Base-by-base conservation (phyloP, 2,329 filamentous ascomycete species). In the Trichothecium roseum region DNA sequence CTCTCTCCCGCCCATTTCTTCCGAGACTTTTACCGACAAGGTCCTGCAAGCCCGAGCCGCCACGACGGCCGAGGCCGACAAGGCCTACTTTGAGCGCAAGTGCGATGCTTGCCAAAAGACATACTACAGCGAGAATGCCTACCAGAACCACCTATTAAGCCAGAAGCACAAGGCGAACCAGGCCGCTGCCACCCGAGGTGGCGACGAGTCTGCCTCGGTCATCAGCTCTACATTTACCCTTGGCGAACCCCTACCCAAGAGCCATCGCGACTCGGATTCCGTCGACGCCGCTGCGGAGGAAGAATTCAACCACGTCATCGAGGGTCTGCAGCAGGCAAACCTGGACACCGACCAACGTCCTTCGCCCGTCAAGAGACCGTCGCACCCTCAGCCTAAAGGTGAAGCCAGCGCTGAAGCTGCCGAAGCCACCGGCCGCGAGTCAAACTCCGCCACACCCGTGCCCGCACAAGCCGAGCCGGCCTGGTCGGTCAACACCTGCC, bases 121-220 rank as follows among this genome's bases (percentile, higher is more conserved):
- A 12, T 98, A 94, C 60, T 96, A 81, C 66, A 96, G 88, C 62
- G 85, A 95, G 54, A 95, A 95, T 62, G 89, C 91, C 24, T 96
- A 83, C 60, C 78, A 81, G 53, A 98, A 96, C 60, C 91, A 98
- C 54, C 58, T 96, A 38, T 79, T 78, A 40, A 95, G 88, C 62
- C 80, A 85, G 48, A 94, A 94, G 60, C 91, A 98, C 61, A 85
- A 79, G 59, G 44, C 49, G 24, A 62, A 59, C 38, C 69, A 81
- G 39, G 67, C 73, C 22, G 66, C 68, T 29, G 50, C 60, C 31
- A 44, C 52, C 35, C 57, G 57, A 35, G 59, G 63, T 34, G 71
- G 74, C 44, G 83, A 88, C 51, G 82, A 85, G 41, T 74, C 78
- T 7, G 83, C 78, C 18, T 94, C 88, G 12, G 75, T 94, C 37